A percentile compares a stretch with the other conserved stretches of the same genome.
These are phyloP conservation scores for Rubroboletus satanas DNA, from an alignment of 768 basidiomycete species.

Conservation along the genomic window DNA sequence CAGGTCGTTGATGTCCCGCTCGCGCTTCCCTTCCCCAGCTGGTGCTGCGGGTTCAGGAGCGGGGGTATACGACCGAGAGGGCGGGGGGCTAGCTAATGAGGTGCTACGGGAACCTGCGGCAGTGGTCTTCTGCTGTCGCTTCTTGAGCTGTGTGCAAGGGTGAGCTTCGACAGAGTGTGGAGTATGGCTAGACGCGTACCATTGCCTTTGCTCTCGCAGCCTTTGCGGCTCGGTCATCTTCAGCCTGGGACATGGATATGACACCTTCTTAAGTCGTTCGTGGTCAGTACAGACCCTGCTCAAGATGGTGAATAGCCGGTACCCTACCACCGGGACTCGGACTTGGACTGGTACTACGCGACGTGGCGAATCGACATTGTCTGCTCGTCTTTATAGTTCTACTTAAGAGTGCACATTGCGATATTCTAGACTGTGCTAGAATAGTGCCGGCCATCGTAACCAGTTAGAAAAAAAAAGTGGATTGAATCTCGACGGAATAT, in stretches of 20 bases:
- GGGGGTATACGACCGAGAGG: slow-evolving; percentile 52
- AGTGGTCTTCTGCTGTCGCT: slow-evolving; percentile 64
- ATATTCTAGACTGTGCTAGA: background rate
- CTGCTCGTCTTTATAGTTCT: background rate
- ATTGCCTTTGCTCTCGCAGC: slow-evolving; percentile 81
- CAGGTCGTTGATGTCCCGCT: slow-evolving; percentile 59
- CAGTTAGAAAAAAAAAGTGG: slow-evolving; percentile 22
- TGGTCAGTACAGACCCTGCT: slow-evolving; percentile 3
- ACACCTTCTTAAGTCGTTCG: slow-evolving; percentile 5
- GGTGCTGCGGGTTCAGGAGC: slow-evolving; percentile 35
- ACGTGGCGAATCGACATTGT: slow-evolving; percentile 2
- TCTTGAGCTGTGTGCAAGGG: slow-evolving; percentile 58
- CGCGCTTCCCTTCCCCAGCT: slow-evolving; percentile 39
- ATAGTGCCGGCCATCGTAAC: background rate
- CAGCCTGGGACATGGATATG: slow-evolving; percentile 40
- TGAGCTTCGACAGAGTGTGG: background rate
- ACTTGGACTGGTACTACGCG: background rate
- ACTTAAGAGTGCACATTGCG: background rate
- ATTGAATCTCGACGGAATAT: slow-evolving; percentile 42
- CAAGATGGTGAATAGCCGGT: slow-evolving; percentile 2
- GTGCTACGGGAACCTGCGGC: slow-evolving; percentile 34
- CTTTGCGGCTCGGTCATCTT: slow-evolving; percentile 75
- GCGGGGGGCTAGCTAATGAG: slow-evolving; percentile 42
- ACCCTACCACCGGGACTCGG: background rate
- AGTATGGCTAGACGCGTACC: slow-evolving; percentile 41